These are phyloP conservation scores for Myriosclerotinia duriaeana DNA, from an alignment of 2,329 filamentous ascomycete species.

Conservation along the genomic window DNA sequence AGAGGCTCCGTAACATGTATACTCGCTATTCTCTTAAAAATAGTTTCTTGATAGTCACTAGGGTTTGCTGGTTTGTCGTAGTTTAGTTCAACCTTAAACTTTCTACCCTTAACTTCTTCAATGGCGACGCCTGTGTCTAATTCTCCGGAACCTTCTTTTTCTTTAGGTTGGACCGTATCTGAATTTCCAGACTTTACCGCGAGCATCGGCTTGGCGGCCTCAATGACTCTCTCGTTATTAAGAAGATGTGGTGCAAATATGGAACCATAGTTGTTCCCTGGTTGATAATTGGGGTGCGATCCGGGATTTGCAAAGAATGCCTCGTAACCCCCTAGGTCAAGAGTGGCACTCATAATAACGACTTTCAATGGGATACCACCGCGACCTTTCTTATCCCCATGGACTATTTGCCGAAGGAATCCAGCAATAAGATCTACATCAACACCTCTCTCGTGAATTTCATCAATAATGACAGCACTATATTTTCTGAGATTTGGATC, in stretches of 20 bases:
- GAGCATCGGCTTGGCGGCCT: constrained; percentile 15
- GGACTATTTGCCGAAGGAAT: constrained; percentile 77
- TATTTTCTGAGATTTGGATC: constrained; percentile 83
- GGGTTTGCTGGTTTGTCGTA: constrained; percentile 71
- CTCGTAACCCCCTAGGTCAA: constrained; percentile 76
- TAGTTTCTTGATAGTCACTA: constrained; percentile 72
- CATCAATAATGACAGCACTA: constrained; percentile 88
- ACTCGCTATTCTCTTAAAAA: constrained; percentile 79
- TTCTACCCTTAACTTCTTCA: constrained; percentile 74
- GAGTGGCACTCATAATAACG: constrained; percentile 95
- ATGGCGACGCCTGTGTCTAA: constrained; percentile 35
- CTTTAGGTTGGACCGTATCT: background rate
- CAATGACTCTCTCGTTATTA: constrained; percentile 10
- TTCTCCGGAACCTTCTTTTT: background rate
- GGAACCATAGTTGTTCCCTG: constrained; percentile 35
- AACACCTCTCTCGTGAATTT: constrained; percentile 93
- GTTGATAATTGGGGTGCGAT: constrained; percentile 35
- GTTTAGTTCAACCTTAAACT: constrained; percentile 77
- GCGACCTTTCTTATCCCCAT: constrained; percentile 60
- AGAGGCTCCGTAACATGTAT: constrained; percentile 85
- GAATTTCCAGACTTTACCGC: constrained; percentile 6
- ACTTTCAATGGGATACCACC: constrained; percentile 79
- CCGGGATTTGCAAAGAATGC: constrained; percentile 62
- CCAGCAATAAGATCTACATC: constrained; percentile 91
- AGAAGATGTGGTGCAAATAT: constrained; percentile 33